Percentiles rank a stretch among this genome's conserved stretches.
These are phyloP conservation scores for Trichoderma sp. DNA, from an alignment of 2,329 filamentous ascomycete genomes.

Conservation along the genomic window DNA sequence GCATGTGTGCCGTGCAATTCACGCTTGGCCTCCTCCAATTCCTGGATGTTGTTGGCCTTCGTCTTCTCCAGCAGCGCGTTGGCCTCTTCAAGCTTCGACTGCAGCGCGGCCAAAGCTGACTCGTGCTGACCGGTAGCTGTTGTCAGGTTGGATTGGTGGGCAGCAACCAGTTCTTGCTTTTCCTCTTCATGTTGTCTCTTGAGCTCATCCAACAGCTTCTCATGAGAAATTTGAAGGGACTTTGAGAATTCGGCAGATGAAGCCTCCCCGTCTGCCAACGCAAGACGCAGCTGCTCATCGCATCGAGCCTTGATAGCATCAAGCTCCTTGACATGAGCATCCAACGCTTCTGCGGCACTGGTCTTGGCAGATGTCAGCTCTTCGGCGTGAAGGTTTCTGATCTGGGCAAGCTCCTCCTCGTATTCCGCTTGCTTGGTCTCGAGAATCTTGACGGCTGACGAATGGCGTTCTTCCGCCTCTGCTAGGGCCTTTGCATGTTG, in stretches of 20 bases:
- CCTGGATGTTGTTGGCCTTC: constrained; percentile 45
- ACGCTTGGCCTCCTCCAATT: constrained; percentile 47
- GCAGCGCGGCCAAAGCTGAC: constrained; percentile 36
- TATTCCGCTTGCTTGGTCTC: constrained; percentile 55
- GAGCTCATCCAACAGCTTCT: constrained; percentile 41
- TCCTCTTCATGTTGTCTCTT: constrained; percentile 44
- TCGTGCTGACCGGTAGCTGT: not conserved
- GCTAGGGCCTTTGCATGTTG: constrained; percentile 46
- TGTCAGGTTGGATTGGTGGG: constrained; percentile 29
- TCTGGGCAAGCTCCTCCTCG: constrained; percentile 54
- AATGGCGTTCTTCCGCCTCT: constrained; percentile 46
- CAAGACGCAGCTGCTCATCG: constrained; percentile 48
- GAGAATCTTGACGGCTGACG: constrained; percentile 47
- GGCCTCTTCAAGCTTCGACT: constrained; percentile 40
- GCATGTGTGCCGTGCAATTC: constrained; percentile 49
- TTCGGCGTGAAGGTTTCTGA: constrained; percentile 59
- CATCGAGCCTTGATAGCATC: constrained; percentile 58
- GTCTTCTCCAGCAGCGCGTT: constrained; percentile 51
- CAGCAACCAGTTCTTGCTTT: constrained; percentile 37
- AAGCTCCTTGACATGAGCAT: constrained; percentile 51
- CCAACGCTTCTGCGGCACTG: constrained; percentile 50
- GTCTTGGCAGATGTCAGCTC: constrained; percentile 60
- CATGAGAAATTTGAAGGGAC: constrained; percentile 47
- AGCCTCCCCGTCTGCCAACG: constrained; percentile 46
- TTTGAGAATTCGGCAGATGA: constrained; percentile 44